Evolutionary conservation across 2,329 filamentous ascomycete species (phyloP).

Genomic region (Stenocarpella maydis): DNA sequence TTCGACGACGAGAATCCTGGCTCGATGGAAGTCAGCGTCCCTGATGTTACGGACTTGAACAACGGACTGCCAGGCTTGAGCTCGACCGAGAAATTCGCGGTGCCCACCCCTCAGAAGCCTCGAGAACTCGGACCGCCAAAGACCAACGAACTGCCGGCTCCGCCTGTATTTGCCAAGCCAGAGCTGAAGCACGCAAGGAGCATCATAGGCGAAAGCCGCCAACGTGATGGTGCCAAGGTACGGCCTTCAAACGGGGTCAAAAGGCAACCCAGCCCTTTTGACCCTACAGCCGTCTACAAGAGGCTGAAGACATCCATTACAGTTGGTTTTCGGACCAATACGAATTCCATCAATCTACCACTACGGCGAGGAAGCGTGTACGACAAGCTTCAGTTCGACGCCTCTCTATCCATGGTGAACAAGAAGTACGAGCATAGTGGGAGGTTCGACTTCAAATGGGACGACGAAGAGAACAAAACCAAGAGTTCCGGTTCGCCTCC

Average conservation of each 20-base stretch:
- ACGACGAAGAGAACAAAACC: constrained; percentile 42
- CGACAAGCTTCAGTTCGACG: constrained; percentile 63
- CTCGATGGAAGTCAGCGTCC: constrained; percentile 49
- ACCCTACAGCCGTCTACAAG: constrained; percentile 66
- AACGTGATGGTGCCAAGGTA: constrained; percentile 43
- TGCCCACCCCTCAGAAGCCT: constrained; percentile 36
- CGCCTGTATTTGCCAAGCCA: constrained; percentile 63
- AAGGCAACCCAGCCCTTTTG: constrained; percentile 64
- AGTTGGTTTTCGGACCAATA: constrained; percentile 38
- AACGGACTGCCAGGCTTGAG: constrained; percentile 26
- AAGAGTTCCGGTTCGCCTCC: constrained; percentile 48
- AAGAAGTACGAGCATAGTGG: constrained; percentile 67
- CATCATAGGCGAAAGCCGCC: constrained; percentile 52
- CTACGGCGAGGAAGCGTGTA: constrained; percentile 57
- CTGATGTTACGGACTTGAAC: constrained; percentile 44
- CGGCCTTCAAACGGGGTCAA: constrained; percentile 50
- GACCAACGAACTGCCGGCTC: constrained; percentile 27
- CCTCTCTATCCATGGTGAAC: constrained; percentile 60
- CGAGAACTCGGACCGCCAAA: constrained; percentile 35
- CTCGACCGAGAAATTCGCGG: constrained; percentile 36
- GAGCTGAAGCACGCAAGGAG: constrained; percentile 67
- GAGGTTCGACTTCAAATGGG: constrained; percentile 57
- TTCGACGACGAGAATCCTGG: constrained; percentile 74
- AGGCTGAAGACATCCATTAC: constrained; percentile 59
- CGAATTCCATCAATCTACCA: constrained; percentile 37